Conservation (phyloP, 495 filamentous ascomycete species). For the Aspergillus affinis region DNA sequence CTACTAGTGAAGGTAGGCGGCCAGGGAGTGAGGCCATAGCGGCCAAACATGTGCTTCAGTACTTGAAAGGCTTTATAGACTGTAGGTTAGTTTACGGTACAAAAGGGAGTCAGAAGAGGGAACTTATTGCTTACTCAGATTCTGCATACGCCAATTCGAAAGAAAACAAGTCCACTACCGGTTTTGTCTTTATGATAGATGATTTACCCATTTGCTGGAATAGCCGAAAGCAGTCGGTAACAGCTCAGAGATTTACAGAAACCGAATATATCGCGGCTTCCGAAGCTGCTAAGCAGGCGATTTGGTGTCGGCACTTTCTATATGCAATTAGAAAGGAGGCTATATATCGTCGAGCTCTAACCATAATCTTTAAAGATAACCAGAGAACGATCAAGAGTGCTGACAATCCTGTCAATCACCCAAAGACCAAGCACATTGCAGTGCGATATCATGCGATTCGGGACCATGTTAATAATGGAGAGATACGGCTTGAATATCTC, state of each 20-base stretch:
- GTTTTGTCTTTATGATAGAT: slow-evolving; percentile 16
- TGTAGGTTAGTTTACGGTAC: too few species aligned
- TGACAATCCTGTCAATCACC: slow-evolving; percentile 15
- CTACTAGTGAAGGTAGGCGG: too few species aligned
- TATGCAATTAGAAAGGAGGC: slow-evolving; percentile 8
- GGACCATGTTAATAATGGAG: slow-evolving; percentile 6
- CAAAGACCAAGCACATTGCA: slow-evolving; percentile 22
- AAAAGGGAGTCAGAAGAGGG: too few species aligned
- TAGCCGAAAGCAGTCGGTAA: slow-evolving; percentile 14
- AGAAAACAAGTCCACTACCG: slow-evolving; percentile 10
- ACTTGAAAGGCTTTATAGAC: too few species aligned
- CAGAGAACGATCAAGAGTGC: slow-evolving; percentile 13
- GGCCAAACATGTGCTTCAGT: too few species aligned
- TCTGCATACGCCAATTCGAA: slow-evolving; percentile 5
- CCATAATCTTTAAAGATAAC: slow-evolving; percentile 13
- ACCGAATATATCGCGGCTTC: slow-evolving; percentile 15
- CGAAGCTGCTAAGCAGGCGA: slow-evolving; percentile 11
- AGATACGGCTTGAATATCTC: slow-evolving; percentile 4
- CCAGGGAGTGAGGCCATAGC: too few species aligned
- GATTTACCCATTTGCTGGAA: slow-evolving; percentile 15
- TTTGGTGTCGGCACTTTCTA: slow-evolving; percentile 11
- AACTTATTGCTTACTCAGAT: neutral
- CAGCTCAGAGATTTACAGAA: slow-evolving; percentile 11
- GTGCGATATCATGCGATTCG: slow-evolving; percentile 21
- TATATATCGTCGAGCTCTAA: neutral